Evolutionary conservation across 2,329 filamentous ascomycete genomes (phyloP).

Genomic region (Lachnellula hyalina): DNA sequence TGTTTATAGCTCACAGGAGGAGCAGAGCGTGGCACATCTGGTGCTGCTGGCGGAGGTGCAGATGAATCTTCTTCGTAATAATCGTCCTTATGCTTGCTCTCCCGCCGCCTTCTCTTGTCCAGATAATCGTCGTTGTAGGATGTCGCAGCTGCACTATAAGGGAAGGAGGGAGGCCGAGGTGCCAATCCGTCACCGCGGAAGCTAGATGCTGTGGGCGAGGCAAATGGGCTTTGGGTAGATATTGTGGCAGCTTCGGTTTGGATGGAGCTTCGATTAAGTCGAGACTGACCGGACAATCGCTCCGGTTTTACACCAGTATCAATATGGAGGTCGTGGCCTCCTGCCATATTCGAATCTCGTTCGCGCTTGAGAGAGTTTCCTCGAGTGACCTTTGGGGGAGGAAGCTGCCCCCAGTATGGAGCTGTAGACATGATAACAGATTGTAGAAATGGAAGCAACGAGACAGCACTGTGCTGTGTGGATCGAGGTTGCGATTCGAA

Average conservation of each 20-base stretch:
- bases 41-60: conserved; percentile 43
- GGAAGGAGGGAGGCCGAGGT: conserved; percentile 54
- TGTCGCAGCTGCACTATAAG: conserved; percentile 36
- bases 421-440: conserved; percentile 4
- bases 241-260: conserved; percentile 55
- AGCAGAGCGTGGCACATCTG: conserved; percentile 53
- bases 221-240: conserved; percentile 53
- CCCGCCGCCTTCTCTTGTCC: conserved; percentile 40
- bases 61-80: conserved; percentile 28
- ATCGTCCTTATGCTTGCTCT: conserved; percentile 39
- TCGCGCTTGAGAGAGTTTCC: conserved; percentile 35
- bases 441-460: neutral
- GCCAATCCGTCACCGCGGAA: conserved; percentile 49
- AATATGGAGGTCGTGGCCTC: conserved; percentile 19
- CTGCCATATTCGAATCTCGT: conserved; percentile 9
- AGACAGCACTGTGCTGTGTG: neutral
- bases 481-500: neutral
- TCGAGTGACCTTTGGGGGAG: conserved; percentile 39
- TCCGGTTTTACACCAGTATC: conserved; percentile 20
- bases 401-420: conserved; percentile 54
- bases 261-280: conserved; percentile 38
- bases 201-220: conserved; percentile 48
- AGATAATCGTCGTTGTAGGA: conserved; percentile 36
- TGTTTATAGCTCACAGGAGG: conserved; percentile 54
- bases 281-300: conserved; percentile 36